Evolutionary conservation across 345 rosid species (phyloP), one percentile per base, ranked within the genome.

Genomic region (Theobroma cacao): DNA sequence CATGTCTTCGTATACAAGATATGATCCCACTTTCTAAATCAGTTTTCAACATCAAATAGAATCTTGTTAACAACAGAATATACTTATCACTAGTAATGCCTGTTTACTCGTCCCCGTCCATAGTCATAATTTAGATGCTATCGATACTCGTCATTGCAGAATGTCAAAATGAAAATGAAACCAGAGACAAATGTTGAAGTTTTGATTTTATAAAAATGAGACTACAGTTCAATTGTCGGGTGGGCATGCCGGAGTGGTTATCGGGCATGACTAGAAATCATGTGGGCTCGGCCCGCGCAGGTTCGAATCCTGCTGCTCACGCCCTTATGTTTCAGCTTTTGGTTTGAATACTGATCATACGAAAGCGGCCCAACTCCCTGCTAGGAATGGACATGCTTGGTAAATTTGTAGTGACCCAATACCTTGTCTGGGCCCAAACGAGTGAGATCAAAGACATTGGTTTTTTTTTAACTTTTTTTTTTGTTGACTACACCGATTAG

Each of bases 261-360:
- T 93, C 89, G 90, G 91, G 92, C 97, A 88, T 89, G 91, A 90
- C 91, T 94, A 89, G 92, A 91, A 94, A 89, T 90, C 93, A 89
- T 87, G 92, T 92, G 96, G 93, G 92, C 94, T 90, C 30, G 82
- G 90, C 90, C 92, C 97, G 92, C 91, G 92, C 94, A 88, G 92
- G 94, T 88, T 91, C 89, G 93, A 88, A 89, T 91, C 89, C 91
- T 87, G 93, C 90, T 82, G 91, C 82, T 72, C 87, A 86, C 87
- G 91, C n/a, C n/a, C n/a, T n/a, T n/a, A n/a, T n/a, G n/a, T n/a
- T n/a, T n/a, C n/a, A n/a, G n/a, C n/a, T n/a, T n/a, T n/a, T n/a
- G n/a, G n/a, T n/a, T n/a, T n/a, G n/a, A n/a, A n/a, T n/a, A n/a
- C n/a, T n/a, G n/a, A n/a, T n/a, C n/a, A n/a, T n/a, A n/a, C n/a